Evolutionary conservation across 371 early-diverging fungal species (phyloP).

Genomic region (Basidiobolus meristosporus): DNA sequence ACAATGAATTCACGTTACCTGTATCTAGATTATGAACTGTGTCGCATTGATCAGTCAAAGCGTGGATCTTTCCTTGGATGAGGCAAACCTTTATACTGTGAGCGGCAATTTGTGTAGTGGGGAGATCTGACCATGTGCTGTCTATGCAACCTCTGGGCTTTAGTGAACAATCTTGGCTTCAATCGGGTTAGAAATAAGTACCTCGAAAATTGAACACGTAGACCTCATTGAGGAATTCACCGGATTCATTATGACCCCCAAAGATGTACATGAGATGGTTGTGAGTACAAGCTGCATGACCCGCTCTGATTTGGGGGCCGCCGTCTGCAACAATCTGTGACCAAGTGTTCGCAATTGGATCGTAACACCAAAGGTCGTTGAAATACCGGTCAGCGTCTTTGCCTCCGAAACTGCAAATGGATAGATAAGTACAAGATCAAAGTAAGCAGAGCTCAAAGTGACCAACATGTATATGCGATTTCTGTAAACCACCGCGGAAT

Average conservation of each 20-base stretch:
- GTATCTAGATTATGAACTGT: too few species aligned
- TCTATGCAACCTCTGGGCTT: too few species aligned
- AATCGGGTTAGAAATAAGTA: too few species aligned
- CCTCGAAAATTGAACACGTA: slow-evolving; percentile 49
- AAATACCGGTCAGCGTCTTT: slow-evolving; percentile 39
- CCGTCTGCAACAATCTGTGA: slow-evolving; percentile 37
- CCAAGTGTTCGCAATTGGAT: slow-evolving; percentile 33
- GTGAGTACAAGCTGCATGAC: slow-evolving; percentile 38
- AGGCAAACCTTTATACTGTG: too few species aligned
- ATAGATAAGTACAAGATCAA: slow-evolving; percentile 1
- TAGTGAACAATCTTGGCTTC: too few species aligned
- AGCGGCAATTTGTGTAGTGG: too few species aligned
- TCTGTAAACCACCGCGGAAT: slow-evolving; percentile 27
- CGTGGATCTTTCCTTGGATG: too few species aligned
- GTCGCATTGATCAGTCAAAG: too few species aligned
- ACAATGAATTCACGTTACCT: too few species aligned
- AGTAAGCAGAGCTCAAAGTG: neutral
- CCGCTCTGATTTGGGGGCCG: slow-evolving; percentile 41
- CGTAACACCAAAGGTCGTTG: slow-evolving; percentile 60
- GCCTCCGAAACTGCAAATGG: slow-evolving; percentile 42
- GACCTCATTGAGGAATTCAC: slow-evolving; percentile 38
- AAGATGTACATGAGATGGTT: slow-evolving; percentile 57
- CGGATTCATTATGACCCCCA: slow-evolving; percentile 42
- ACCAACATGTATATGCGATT: slow-evolving; percentile 40
- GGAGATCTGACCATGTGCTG: too few species aligned